A percentile compares a stretch with the other conserved stretches of the same genome.
Evolutionary conservation across 345 rosid genomes (phyloP).

Genomic region (Salix brachista): DNA sequence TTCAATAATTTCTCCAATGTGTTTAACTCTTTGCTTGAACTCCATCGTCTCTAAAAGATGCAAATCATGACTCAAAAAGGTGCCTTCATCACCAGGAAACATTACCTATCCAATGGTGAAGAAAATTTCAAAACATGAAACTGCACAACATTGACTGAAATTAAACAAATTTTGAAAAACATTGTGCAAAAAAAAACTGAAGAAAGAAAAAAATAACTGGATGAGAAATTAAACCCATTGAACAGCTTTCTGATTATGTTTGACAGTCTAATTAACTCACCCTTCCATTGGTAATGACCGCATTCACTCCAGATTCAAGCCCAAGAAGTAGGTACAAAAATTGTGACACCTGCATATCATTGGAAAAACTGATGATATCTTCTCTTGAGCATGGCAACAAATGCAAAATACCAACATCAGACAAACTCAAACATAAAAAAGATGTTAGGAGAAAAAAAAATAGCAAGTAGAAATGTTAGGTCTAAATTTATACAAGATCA

Average conservation of each 20-base stretch:
- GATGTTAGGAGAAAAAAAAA: not conserved
- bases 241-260: not conserved
- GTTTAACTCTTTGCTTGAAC: conserved; percentile 72
- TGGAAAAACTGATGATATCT: conserved; percentile 9
- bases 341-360: conserved; percentile 51
- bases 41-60: conserved; percentile 85
- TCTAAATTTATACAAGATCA: not conserved
- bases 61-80: conserved; percentile 79
- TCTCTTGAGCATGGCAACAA: conserved; percentile 5
- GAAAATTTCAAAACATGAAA: not conserved
- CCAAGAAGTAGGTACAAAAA: conserved; percentile 63
- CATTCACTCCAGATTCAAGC: conserved; percentile 56
- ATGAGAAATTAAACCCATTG: not conserved
- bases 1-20: conserved; percentile 72
- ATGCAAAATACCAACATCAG: not conserved
- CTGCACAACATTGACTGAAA: not conserved
- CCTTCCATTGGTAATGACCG: conserved; percentile 91
- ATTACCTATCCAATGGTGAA: conserved; percentile 47
- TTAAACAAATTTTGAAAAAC: not conserved
- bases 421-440: not conserved
- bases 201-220: not conserved
- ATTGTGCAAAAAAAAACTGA: not conserved
- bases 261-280: conserved; percentile 34
- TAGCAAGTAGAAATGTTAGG: not conserved
- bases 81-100: conserved; percentile 48